phyloP scores from a whole-genome alignment of 352 stramenopile species.

The Plasmopara muralis region DNA sequence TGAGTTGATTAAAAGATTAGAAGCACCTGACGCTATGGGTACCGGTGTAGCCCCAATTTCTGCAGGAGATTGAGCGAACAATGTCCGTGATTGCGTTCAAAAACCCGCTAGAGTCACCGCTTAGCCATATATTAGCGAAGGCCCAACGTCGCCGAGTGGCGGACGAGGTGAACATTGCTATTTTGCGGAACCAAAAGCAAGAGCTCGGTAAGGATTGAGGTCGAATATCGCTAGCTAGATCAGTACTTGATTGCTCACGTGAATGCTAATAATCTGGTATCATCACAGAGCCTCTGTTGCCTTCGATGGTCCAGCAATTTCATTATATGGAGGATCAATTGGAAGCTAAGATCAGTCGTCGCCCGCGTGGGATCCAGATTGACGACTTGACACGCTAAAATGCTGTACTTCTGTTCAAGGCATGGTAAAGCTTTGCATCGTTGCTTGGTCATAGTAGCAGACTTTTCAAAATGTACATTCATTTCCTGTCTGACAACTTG shows the following conservation, averaged over 20 bases:
- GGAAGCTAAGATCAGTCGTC: conserved; percentile 49
- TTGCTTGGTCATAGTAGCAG: not conserved
- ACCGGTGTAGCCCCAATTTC: conserved; percentile 43
- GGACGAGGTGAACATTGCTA: conserved; percentile 69
- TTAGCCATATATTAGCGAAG: conserved; percentile 54
- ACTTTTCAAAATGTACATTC: too few species aligned
- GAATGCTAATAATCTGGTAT: not conserved
- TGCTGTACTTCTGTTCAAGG: not conserved
- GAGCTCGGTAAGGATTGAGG: conserved; percentile 40
- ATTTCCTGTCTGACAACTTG: too few species aligned
- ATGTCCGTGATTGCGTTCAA: conserved; percentile 77
- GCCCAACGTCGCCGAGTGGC: conserved; percentile 56
- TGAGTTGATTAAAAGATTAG: not conserved
- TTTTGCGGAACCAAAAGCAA: conserved; percentile 66
- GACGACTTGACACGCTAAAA: conserved; percentile 30
- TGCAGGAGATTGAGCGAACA: conserved; percentile 71
- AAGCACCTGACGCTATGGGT: not conserved
- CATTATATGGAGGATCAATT: conserved; percentile 76
- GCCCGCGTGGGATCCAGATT: conserved; percentile 39
- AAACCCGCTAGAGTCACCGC: conserved; percentile 47
- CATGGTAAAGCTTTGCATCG: not conserved
- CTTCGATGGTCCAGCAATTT: conserved; percentile 71
- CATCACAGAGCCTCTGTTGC: conserved; percentile 58
- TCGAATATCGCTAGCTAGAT: not conserved
- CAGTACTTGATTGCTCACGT: not conserved